Conservation (phyloP, 2,329 filamentous ascomycete genomes). For the Phialemonium atrogriseum region DNA sequence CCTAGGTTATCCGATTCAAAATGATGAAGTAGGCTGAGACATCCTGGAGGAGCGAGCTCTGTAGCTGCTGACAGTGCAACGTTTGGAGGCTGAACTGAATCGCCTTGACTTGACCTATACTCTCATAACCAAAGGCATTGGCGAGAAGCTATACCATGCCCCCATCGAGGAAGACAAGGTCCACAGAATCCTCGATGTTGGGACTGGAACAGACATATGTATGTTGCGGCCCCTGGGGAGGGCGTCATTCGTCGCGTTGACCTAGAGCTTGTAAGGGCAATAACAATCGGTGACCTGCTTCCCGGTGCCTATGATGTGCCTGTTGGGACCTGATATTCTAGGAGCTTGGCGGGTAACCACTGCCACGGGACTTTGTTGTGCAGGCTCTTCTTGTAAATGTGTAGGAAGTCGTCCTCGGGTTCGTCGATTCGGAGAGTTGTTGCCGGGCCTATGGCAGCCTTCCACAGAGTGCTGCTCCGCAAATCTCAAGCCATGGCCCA, state of each 20-base stretch:
- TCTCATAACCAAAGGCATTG: conserved; percentile 1
- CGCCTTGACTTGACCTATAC: neutral
- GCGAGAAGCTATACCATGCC: neutral
- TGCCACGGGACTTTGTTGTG: too few species aligned
- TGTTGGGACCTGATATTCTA: too few species aligned
- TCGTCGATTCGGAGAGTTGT: conserved; percentile 8
- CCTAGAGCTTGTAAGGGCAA: too few species aligned
- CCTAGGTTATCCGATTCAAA: too few species aligned
- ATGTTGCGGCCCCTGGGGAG: too few species aligned
- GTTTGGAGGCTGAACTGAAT: neutral
- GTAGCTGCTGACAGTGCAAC: too few species aligned
- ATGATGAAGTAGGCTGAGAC: too few species aligned
- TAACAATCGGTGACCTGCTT: too few species aligned
- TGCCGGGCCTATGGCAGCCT: conserved; percentile 4
- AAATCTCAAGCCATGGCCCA: conserved; percentile 2
- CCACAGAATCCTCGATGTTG: neutral
- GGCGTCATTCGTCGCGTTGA: too few species aligned
- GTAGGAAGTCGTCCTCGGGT: conserved; percentile 10
- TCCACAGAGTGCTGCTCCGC: conserved; percentile 6
- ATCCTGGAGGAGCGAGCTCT: too few species aligned
- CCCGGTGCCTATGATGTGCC: too few species aligned
- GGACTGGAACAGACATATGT: neutral
- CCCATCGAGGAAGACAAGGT: neutral
- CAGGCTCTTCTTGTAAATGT: conserved; percentile 12
- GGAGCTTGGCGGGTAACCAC: too few species aligned